A percentile compares a stretch with the other conserved stretches of the same genome.
phyloP scores from a whole-genome alignment of 495 filamentous ascomycete genomes.

The Aspergillus taichungensis region DNA sequence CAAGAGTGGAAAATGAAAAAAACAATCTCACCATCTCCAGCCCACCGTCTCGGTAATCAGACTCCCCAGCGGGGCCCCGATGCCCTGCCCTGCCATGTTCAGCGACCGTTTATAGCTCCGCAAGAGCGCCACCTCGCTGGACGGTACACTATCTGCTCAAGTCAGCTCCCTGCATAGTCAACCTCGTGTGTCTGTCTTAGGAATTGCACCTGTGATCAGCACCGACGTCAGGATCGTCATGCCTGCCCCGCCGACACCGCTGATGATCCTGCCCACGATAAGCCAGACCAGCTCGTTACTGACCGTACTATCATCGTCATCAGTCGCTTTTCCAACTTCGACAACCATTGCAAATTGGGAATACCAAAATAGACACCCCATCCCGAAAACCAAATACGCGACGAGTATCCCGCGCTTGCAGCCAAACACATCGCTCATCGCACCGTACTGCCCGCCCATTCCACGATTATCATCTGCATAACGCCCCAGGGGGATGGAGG shows the following conservation, averaged over 20 bases:
- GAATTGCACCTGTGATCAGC: background rate
- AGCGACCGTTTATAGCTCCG: conserved; percentile 2
- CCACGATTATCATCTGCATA: background rate
- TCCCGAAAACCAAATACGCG: background rate
- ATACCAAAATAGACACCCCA: conserved; percentile 3
- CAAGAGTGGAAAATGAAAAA: background rate
- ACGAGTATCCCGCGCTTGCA: background rate
- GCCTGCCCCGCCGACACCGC: background rate
- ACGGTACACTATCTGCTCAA: conserved; percentile 1
- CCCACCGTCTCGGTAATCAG: background rate
- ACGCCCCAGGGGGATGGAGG: too few species aligned
- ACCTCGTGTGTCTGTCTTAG: background rate
- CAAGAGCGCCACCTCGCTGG: conserved; percentile 1
- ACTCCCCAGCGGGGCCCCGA: conserved; percentile 2
- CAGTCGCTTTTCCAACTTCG: too few species aligned
- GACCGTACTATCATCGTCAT: background rate
- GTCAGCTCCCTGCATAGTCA: background rate
- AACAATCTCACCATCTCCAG: conserved; percentile 6
- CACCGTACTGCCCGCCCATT: background rate
- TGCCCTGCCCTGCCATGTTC: background rate
- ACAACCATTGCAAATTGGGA: too few species aligned
- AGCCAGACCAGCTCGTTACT: background rate
- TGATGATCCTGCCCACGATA: background rate
- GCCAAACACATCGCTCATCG: background rate
- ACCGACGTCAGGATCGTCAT: background rate